Conservation (phyloP, 2,329 filamentous ascomycete species). For the Aspergillus aculeatus region DNA sequence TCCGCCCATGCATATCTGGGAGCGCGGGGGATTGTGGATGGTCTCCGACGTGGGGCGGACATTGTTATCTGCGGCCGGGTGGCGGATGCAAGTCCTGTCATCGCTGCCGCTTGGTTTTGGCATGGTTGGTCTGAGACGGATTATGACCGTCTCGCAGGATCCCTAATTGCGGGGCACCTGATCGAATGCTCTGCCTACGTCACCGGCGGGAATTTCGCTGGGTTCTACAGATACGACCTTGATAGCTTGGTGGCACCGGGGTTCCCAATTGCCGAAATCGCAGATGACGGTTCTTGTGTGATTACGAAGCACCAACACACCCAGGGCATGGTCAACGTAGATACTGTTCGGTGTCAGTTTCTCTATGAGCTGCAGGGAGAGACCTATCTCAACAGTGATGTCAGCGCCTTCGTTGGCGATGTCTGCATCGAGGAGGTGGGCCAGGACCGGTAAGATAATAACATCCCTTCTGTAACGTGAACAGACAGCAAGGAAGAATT, state of each 20-base stretch:
- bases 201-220: constrained; percentile 56
- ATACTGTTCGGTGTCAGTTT: constrained; percentile 49
- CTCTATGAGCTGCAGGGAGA: constrained; percentile 52
- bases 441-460: constrained; percentile 25
- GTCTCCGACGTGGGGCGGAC: constrained; percentile 45
- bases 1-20: constrained; percentile 51
- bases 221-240: constrained; percentile 42
- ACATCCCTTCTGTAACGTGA: too few species aligned
- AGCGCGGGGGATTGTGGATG: constrained; percentile 48
- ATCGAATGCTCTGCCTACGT: constrained; percentile 58
- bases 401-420: constrained; percentile 43
- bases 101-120: constrained; percentile 58
- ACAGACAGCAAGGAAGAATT: too few species aligned
- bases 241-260: constrained; percentile 46
- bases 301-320: constrained; percentile 51
- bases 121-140: constrained; percentile 52
- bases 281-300: constrained; percentile 45
- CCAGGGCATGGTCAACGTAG: constrained; percentile 43
- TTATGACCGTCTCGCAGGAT: constrained; percentile 52
- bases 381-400: constrained; percentile 50
- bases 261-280: constrained; percentile 53
- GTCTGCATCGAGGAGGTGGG: constrained; percentile 39
- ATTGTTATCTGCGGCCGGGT: constrained; percentile 53
- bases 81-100: constrained; percentile 53
- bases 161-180: constrained; percentile 53